Base-by-base conservation (phyloP, 2,329 filamentous ascomycete species). In the Gnomoniopsis smithogilvyi region DNA sequence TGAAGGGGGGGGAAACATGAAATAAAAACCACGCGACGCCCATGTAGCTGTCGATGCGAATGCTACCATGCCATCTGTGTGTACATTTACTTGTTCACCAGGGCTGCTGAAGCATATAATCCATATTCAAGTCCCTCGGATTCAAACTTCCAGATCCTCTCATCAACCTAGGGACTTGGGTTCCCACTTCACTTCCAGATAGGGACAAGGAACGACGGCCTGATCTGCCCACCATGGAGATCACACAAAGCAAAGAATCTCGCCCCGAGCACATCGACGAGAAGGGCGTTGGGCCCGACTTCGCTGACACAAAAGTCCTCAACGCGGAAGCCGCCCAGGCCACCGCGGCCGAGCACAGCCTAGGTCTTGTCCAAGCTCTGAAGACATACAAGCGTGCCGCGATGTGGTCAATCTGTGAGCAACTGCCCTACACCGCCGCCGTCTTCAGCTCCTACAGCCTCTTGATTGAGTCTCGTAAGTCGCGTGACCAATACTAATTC, bases 331-430 rank as follows among this genome's bases (percentile, higher is more conserved):
- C 74, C 38, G 66, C 68, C 6, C 70, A 73, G 60, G 68, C 69
- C 21, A 76, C 72, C 11, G 68, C 67, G 26, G 65, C 70, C 45
- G 74, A 76, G 60, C 74, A 76, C 62, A 74, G 65, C 65, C 60
- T 73, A 47, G 65, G 67, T 19, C 62, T 76, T 43, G 54, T 67
- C 36, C 67, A 75, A 55, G 74, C 65, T 6, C 62, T 76, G 54
- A 74, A 70, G 67, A 76, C 73, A 3, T 75, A 76, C 69, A 74
- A 70, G 65, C 68, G 69, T 7, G 74, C 74, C 36, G 73, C 73
- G 0, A 67, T 76, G 21, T 76, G 74, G 74, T 75, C 74, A 3
- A 69, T 76, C 19, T 51, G 73, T 76, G 59, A 64, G 73, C 69
- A 2, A 12, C 6, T n/a, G n/a, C n/a, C n/a, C n/a, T n/a, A n/a